Percentiles rank a stretch among this genome's conserved stretches.
phyloP scores from a whole-genome alignment of 345 rosid species.

The Dipteronia dyeriana region DNA sequence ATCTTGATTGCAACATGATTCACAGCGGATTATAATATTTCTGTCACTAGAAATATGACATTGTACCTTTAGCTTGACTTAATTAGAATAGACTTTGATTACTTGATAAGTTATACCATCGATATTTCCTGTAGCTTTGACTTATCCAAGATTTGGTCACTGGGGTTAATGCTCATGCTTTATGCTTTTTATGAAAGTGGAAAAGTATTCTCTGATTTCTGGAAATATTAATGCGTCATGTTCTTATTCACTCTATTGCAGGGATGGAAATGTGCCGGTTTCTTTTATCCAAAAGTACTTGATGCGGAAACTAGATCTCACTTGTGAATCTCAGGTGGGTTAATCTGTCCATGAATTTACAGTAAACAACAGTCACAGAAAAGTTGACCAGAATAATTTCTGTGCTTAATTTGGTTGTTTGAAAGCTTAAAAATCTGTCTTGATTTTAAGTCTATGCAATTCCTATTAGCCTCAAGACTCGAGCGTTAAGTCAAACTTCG shows the following conservation, averaged over 20 bases:
- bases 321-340: conserved; percentile 72
- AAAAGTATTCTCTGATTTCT: conserved; percentile 7
- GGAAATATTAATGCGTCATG: conserved; percentile 4
- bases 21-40: not conserved
- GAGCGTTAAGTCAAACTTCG: not conserved
- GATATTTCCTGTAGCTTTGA: not conserved
- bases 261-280: conserved; percentile 80
- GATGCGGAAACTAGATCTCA: conserved; percentile 67
- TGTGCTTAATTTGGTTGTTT: not conserved
- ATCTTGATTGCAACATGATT: not conserved
- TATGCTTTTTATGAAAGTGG: not conserved
- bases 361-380: not conserved
- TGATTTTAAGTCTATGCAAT: not conserved
- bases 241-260: conserved; percentile 30
- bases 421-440: not conserved
- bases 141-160: not conserved
- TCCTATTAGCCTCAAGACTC: not conserved
- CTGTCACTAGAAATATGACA: not conserved
- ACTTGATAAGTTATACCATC: not conserved
- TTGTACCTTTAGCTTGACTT: not conserved
- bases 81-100: not conserved
- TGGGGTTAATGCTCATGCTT: not conserved
- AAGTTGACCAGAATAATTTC: conserved; percentile 16
- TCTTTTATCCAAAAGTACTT: conserved; percentile 86
- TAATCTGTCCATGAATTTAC: conserved; percentile 24